Percentiles rank a stretch among this genome's conserved stretches.
phyloP scores from a whole-genome alignment of 805 yeast species.

The Yamadazyma scolyti region DNA sequence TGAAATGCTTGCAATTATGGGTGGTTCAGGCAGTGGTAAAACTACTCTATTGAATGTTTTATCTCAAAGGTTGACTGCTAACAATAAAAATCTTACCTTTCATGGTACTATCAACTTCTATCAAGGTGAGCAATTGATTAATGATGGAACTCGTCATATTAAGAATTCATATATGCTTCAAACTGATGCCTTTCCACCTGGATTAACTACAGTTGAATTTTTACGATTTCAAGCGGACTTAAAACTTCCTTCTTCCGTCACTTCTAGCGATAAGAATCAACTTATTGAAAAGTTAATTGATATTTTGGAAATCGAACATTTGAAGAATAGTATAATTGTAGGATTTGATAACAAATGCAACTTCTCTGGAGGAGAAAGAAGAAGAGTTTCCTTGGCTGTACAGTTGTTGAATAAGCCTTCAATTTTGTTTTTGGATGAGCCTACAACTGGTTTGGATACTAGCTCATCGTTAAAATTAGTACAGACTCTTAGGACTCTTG shows the following conservation, averaged over 20 bases:
- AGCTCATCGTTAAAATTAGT: slow-evolving; percentile 67
- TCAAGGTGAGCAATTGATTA: slow-evolving; percentile 6
- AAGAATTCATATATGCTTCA: slow-evolving; percentile 67
- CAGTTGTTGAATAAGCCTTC: slow-evolving; percentile 77
- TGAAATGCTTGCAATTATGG: slow-evolving; percentile 73
- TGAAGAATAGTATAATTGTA: slow-evolving; percentile 55
- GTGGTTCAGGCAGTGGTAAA: slow-evolving; percentile 87
- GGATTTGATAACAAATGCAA: slow-evolving; percentile 38
- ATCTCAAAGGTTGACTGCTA: slow-evolving; percentile 46
- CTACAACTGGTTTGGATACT: slow-evolving; percentile 85
- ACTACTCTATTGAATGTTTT: slow-evolving; percentile 72
- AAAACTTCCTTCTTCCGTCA: slow-evolving; percentile 48
- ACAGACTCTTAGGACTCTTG: slow-evolving; percentile 50
- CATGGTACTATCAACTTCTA: slow-evolving; percentile 40
- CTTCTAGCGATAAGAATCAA: slow-evolving; percentile 38
- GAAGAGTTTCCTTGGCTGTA: slow-evolving; percentile 73
- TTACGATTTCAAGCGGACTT: slow-evolving; percentile 68
- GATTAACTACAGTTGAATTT: slow-evolving; percentile 70
- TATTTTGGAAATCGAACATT: slow-evolving; percentile 63
- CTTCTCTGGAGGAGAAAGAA: slow-evolving; percentile 80
- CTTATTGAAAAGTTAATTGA: slow-evolving; percentile 59
- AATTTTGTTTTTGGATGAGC: slow-evolving; percentile 76
- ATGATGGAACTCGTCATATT: slow-evolving; percentile 12
- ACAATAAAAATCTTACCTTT: slow-evolving; percentile 37
- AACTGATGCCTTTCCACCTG: slow-evolving; percentile 68